These are phyloP conservation scores for Solanum peruvianum DNA, from an alignment of 257 asterid species.

Conservation along the genomic window DNA sequence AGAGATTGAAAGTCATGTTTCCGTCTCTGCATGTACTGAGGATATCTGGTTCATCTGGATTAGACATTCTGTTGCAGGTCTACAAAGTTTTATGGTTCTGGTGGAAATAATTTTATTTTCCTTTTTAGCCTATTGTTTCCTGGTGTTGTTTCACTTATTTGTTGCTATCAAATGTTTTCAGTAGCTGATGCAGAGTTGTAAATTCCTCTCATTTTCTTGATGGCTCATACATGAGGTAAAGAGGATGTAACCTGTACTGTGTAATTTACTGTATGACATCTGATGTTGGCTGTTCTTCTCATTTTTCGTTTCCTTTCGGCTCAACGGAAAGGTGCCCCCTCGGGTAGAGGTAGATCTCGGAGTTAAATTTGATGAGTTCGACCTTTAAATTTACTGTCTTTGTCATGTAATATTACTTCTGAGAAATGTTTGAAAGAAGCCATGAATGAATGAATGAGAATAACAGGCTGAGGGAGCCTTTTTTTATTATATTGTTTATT, in stretches of 20 bases:
- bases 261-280: not conserved
- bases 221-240: not conserved
- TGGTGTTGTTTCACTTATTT: not conserved
- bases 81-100: not conserved
- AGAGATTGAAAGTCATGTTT: not conserved
- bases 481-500: not conserved
- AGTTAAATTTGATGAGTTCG: not conserved
- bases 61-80: not conserved
- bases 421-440: not conserved
- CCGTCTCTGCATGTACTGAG: not conserved
- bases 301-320: not conserved
- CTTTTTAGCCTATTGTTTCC: not conserved
- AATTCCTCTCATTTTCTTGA: not conserved
- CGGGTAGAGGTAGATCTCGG: not conserved
- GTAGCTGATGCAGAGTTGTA: not conserved
- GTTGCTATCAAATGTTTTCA: not conserved
- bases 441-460: not conserved
- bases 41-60: not conserved
- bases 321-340: not conserved
- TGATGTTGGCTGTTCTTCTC: not conserved
- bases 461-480: not conserved
- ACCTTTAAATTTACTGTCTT: not conserved
- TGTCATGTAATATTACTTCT: not conserved
- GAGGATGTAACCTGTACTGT: not conserved
- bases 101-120: not conserved